Evolutionary conservation across 2,329 filamentous ascomycete species (phyloP), one percentile per base, ranked within the genome.

Genomic region (Exophiala alcalophila): DNA sequence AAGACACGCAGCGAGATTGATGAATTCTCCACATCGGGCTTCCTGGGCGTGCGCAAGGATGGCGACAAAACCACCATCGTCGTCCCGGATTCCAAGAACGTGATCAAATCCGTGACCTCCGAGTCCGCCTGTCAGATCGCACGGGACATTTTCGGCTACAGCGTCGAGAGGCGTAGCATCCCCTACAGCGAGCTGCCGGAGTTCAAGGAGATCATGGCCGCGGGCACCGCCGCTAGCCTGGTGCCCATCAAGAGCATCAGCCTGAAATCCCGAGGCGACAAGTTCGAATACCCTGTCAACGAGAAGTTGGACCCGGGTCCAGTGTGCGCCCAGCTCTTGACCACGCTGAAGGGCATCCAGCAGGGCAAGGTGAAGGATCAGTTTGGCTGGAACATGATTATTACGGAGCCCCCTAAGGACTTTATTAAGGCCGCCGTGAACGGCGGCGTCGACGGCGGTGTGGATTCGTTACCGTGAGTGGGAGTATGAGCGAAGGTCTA

Each of bases 21-120:
- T 60, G 91, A 98, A 73, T 98, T 97, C 63, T 92, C 85, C 55
- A 97, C 92, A 0, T 90, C 84, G 51, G 91, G 88, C 1, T 97
- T 98, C 65, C 84, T 97, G 52, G 92, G 89, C 3, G 84, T 86
- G 4, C 73, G 77, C 54, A 74, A 75, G 41, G 71, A 80, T 29
- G 77, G 74, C 3, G 73, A 59, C 19, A 50, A 52, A 5, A 52
- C 52, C 9, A 91, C 84, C 5, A 70, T 97, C 2, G 81, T 92
- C 4, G 82, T 92, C n/a, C 90, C 91, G 0, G 85, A 94, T 65
- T 91, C 85, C 59, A 83, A 81, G 59, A 89, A 83, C 58, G 86
- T 94, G 27, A 96, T 97, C 61, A 81, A 88, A 60, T 92, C 78
- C 35, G 86, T 95, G 29, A 96, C 88, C 3, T 84, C 83, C 43